Evolutionary conservation across 106 monocot genomes (phyloP), one percentile per base, ranked within the genome.

Genomic region (Iris macrosiphon): DNA sequence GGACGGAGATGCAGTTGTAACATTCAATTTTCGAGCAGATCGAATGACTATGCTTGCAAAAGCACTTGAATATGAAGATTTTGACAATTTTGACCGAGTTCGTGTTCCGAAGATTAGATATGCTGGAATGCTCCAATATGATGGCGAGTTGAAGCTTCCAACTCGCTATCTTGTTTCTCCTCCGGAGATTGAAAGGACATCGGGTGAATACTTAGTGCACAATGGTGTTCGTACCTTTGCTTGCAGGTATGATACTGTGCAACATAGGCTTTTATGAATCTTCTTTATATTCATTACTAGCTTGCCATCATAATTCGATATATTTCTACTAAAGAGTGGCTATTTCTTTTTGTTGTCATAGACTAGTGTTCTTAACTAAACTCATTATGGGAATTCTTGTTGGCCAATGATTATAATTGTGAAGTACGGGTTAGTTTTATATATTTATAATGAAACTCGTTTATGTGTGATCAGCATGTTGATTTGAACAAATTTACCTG

Each of bases 121-220:
- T 71, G 85, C 86, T 57, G 96, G 96, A 40, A 96, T 96, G 96
- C 86, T 96, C 66, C 96, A 89, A 33, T 96, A 96, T 75, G 96
- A 96, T 49, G 96, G 96, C 38, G 96, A 96, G 64, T 57, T 96
- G 57, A 86, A 83, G 69, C 89, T 96, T 44, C 96, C 89, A 14
- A 68, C 49, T 7, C 70, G 63, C 2, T 96, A 96, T 52, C 83
- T 96, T 47, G 96, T 96, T 59, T 59, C 79, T 40, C 96, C 96
- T 55, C 96, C 96, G 17, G 89, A 90, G 69, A 96, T 96, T 43
- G 96, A 96, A 6, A 76, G 86, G 35, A 96, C 96, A 45, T 96
- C 96, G 15, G 96, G 96, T 64, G 89, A 96, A 80, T 96, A 96
- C 72, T 71, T 96, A 51, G 96, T 90, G 31, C 60, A 90, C 39